Evolutionary conservation across 2,329 filamentous ascomycete genomes (phyloP).

Genomic region (Cordyceps fumosorosea): DNA sequence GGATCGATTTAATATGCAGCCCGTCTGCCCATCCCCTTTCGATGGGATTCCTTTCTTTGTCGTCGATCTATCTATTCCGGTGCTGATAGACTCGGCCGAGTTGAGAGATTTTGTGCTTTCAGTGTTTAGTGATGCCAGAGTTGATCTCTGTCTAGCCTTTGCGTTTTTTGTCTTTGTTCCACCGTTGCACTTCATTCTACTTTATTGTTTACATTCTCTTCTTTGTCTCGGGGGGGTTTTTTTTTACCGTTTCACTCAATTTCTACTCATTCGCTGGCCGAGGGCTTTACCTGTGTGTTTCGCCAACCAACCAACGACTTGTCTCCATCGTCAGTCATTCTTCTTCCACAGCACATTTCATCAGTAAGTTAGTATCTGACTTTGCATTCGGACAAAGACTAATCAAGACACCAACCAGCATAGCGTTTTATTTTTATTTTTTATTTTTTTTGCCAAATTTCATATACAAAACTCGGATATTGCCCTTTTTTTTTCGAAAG

Average conservation of each 20-base stretch:
- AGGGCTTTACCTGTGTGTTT: neutral
- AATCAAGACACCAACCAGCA: too few relatives aligned
- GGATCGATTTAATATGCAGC: neutral
- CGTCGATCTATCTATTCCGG: slow-evolving; percentile 12
- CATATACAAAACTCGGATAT: too few relatives aligned
- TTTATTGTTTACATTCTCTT: slow-evolving; percentile 11
- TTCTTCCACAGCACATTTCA: too few relatives aligned
- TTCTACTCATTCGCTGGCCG: slow-evolving; percentile 16
- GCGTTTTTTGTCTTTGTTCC: neutral
- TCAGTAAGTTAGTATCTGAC: too few relatives aligned
- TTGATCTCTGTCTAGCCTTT: slow-evolving; percentile 6
- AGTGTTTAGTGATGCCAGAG: slow-evolving; percentile 1
- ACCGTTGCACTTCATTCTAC: neutral
- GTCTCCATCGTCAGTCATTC: too few relatives aligned
- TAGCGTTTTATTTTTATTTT: too few relatives aligned
- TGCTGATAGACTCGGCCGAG: neutral
- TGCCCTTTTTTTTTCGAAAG: too few relatives aligned
- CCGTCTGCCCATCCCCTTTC: neutral
- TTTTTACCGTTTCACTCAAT: slow-evolving; percentile 12
- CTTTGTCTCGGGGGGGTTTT: slow-evolving; percentile 14
- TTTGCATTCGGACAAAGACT: too few relatives aligned
- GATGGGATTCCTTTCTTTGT: slow-evolving; percentile 1
- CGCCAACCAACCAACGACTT: neutral
- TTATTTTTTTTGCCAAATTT: too few relatives aligned
- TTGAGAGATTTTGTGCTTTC: neutral